phyloP scores from a whole-genome alignment of 306 rosid genomes.

The Herpetospermum pedunculosum region DNA sequence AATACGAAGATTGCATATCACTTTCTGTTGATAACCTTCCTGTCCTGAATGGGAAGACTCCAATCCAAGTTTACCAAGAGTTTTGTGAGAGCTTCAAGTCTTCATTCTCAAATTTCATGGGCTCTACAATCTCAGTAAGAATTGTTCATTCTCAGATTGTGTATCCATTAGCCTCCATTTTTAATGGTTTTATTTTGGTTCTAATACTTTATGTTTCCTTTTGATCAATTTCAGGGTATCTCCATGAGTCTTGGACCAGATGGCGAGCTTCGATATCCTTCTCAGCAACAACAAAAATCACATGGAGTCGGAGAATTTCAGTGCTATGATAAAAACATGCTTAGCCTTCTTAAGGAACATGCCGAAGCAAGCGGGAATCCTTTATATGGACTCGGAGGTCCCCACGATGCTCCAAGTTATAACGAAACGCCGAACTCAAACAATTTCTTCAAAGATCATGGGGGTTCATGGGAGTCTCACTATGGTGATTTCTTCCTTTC shows the following conservation, averaged over 20 bases:
- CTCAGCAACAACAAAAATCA: conserved; percentile 30
- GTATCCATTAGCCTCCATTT: neutral
- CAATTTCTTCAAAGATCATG: conserved; percentile 54
- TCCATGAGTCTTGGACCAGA: conserved; percentile 91
- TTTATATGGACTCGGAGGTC: conserved; percentile 91
- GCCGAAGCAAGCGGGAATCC: conserved; percentile 76
- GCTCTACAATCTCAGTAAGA: conserved; percentile 65
- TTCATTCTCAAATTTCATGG: conserved; percentile 45
- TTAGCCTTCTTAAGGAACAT: conserved; percentile 45
- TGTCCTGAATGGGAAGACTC: conserved; percentile 69
- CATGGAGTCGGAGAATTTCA: conserved; percentile 80
- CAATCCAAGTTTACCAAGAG: conserved; percentile 52
- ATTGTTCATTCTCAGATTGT: neutral
- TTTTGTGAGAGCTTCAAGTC: conserved; percentile 84
- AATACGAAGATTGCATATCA: conserved; percentile 60
- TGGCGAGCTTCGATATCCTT: conserved; percentile 83
- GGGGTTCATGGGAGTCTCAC: conserved; percentile 73
- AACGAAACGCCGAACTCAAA: conserved; percentile 32
- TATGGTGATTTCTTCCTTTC: conserved; percentile 90
- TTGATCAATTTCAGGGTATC: conserved; percentile 48
- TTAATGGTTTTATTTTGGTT: neutral
- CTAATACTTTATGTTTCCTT: conserved; percentile 16
- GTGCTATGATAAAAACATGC: conserved; percentile 82
- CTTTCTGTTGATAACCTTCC: conserved; percentile 72
- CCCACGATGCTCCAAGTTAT: conserved; percentile 67